Evolutionary conservation across 2,329 filamentous ascomycete genomes (phyloP).

Genomic region (Fusarium burgessii): DNA sequence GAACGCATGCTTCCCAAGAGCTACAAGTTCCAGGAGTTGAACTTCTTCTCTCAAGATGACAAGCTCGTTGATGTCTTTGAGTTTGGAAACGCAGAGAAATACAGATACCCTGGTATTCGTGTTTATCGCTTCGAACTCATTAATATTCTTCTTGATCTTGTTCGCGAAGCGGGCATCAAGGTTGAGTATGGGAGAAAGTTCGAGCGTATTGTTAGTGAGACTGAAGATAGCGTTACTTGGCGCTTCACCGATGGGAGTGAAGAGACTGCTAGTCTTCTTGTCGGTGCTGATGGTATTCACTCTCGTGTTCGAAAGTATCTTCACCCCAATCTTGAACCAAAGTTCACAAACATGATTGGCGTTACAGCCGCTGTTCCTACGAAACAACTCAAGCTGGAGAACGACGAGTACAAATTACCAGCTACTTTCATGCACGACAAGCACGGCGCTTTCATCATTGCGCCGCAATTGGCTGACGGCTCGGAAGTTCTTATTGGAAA

Average conservation of each 20-base stretch:
- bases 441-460: slow-evolving; percentile 63
- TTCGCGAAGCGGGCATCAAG: slow-evolving; percentile 55
- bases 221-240: slow-evolving; percentile 56
- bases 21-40: slow-evolving; percentile 64
- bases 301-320: slow-evolving; percentile 65
- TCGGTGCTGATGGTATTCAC: slow-evolving; percentile 72
- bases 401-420: slow-evolving; percentile 54
- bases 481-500: slow-evolving; percentile 62
- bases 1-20: slow-evolving; percentile 57
- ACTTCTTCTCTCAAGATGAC: slow-evolving; percentile 56
- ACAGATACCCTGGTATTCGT: slow-evolving; percentile 65
- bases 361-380: slow-evolving; percentile 53
- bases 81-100: slow-evolving; percentile 60
- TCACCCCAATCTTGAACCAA: slow-evolving; percentile 60
- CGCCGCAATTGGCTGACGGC: slow-evolving; percentile 61
- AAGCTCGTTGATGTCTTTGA: slow-evolving; percentile 57
- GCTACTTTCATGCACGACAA: slow-evolving; percentile 57
- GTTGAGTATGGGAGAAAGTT: slow-evolving; percentile 64
- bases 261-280: slow-evolving; percentile 57
- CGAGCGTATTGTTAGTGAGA: slow-evolving; percentile 56
- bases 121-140: slow-evolving; percentile 67
- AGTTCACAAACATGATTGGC: slow-evolving; percentile 62
- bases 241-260: slow-evolving; percentile 60
- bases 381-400: slow-evolving; percentile 51
- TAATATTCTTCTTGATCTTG: slow-evolving; percentile 57